Conservation (phyloP, 208 protist genomes). For the Herpetomonas samuelpessoai region DNA sequence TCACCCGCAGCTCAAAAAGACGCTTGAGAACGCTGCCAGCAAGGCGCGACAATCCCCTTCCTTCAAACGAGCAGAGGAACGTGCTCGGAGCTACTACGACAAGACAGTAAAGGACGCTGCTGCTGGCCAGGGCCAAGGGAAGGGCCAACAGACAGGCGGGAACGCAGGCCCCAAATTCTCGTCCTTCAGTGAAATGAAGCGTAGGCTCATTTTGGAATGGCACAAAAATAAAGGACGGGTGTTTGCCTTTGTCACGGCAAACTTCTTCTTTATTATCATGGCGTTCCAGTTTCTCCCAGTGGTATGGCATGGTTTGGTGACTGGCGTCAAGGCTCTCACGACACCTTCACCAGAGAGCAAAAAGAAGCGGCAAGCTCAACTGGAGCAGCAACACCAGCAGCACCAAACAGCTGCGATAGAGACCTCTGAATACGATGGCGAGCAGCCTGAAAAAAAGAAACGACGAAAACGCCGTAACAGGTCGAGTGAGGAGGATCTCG, state of each 20-base stretch:
- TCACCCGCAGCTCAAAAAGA: constrained; percentile 30
- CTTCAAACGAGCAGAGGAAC: constrained; percentile 2
- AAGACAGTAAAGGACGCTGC: background rate
- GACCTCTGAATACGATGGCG: background rate
- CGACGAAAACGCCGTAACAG: background rate
- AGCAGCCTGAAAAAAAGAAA: background rate
- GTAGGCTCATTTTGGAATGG: constrained; percentile 13
- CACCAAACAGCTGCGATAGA: background rate
- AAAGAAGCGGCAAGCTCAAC: background rate
- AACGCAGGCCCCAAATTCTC: constrained; percentile 1
- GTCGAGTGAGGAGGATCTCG: background rate
- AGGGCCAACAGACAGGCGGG: background rate
- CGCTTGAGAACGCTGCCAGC: constrained; percentile 23
- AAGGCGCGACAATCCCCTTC: constrained; percentile 3
- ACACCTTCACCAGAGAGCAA: background rate
- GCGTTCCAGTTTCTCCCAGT: constrained; percentile 44
- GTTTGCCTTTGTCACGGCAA: constrained; percentile 56
- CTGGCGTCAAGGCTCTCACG: constrained; percentile 19
- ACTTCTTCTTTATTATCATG: constrained; percentile 67
- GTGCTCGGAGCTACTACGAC: background rate
- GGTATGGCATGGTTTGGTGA: constrained; percentile 27
- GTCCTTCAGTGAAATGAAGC: constrained; percentile 18
- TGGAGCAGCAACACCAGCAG: background rate
- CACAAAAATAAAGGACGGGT: constrained; percentile 19
- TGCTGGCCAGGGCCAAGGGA: background rate